These are phyloP conservation scores for Prunus kanzakura DNA, from an alignment of 306 rosid genomes.

Conservation along the genomic window DNA sequence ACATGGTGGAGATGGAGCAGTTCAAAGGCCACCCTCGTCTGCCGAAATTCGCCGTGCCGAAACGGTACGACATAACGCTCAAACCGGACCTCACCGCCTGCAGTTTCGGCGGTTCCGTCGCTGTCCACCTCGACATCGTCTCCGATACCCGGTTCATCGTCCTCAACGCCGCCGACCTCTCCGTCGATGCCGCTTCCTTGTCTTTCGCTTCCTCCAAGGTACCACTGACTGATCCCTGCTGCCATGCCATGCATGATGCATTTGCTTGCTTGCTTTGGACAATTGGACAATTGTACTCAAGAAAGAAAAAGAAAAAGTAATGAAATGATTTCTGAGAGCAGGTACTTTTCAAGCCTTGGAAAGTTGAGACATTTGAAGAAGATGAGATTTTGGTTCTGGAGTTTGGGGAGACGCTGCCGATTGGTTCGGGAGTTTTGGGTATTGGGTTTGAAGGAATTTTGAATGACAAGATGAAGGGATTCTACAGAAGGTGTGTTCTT, in stretches of 20 bases:
- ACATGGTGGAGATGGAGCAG: conserved; percentile 48
- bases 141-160: conserved; percentile 61
- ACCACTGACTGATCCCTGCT: neutral
- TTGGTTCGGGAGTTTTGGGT: conserved; percentile 44
- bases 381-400: conserved; percentile 81
- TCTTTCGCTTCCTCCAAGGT: conserved; percentile 66
- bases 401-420: conserved; percentile 51
- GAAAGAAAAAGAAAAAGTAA: neutral
- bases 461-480: conserved; percentile 86
- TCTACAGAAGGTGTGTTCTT: conserved; percentile 56
- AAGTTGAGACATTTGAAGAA: conserved; percentile 47
- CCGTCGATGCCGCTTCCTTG: conserved; percentile 26
- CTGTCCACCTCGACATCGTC: conserved; percentile 58
- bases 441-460: conserved; percentile 59
- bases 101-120: conserved; percentile 61
- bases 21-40: conserved; percentile 85
- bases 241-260: too few species aligned
- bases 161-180: conserved; percentile 74
- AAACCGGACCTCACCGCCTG: conserved; percentile 70
- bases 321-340: conserved; percentile 16
- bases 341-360: conserved; percentile 58
- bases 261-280: too few species aligned
- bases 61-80: conserved; percentile 61
- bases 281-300: neutral
- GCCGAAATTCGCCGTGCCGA: conserved; percentile 75